Evolutionary conservation across 805 yeast species (phyloP).

Genomic region (Pichia thaimueangensis): DNA sequence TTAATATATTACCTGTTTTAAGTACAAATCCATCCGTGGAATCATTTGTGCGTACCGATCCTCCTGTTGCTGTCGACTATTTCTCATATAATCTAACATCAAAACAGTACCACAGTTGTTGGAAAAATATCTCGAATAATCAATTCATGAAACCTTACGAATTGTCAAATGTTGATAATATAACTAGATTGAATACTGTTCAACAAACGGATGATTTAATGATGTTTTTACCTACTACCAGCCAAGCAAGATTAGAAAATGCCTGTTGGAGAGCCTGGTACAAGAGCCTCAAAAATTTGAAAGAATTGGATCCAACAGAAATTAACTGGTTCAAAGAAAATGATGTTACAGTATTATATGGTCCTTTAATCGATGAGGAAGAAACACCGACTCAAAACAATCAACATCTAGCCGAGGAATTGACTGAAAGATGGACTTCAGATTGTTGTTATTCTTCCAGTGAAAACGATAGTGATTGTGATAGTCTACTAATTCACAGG

Average conservation of each 20-base stretch:
- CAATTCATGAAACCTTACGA: constrained; percentile 31
- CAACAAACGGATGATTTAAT: constrained; percentile 29
- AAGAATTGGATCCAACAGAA: constrained; percentile 37
- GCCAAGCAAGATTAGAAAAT: constrained; percentile 53
- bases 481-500: constrained; percentile 5
- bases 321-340: constrained; percentile 51
- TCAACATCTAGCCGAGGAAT: neutral
- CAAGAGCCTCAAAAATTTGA: constrained; percentile 56
- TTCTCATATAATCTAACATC: constrained; percentile 33
- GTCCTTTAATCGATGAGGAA: constrained; percentile 34
- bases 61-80: constrained; percentile 34
- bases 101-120: constrained; percentile 33
- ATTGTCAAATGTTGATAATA: constrained; percentile 23
- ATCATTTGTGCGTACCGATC: constrained; percentile 11
- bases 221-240: constrained; percentile 30
- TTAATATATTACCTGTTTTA: constrained; percentile 23
- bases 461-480: constrained; percentile 6
- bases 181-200: constrained; percentile 18
- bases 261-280: constrained; percentile 97
- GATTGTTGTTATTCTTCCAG: neutral
- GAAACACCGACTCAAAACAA: neutral
- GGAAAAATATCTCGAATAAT: constrained; percentile 34
- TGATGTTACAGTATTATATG: constrained; percentile 50
- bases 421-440: constrained; percentile 2
- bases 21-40: constrained; percentile 14